These are phyloP conservation scores for Aspergillus uvarum DNA, from an alignment of 2,329 filamentous ascomycete genomes.

Conservation along the genomic window DNA sequence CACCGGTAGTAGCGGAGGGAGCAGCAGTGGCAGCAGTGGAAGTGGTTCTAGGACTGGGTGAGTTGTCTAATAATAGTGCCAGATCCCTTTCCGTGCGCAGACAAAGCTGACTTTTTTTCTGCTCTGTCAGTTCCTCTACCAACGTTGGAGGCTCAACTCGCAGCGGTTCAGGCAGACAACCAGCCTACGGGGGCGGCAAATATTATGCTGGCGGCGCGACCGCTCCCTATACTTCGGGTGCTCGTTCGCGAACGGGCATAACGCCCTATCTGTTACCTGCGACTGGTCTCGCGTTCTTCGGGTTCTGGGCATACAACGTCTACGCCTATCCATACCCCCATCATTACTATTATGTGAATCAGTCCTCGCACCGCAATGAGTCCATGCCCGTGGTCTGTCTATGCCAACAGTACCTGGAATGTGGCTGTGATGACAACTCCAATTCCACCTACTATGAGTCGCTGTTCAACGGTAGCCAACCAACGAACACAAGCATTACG, in stretches of 20 bases:
- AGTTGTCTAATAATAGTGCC: conserved; percentile 5
- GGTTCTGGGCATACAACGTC: conserved; percentile 55
- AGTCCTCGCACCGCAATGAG: conserved; percentile 48
- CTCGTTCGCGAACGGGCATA: conserved; percentile 49
- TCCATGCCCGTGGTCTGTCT: conserved; percentile 56
- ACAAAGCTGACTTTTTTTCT: not conserved
- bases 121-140: conserved; percentile 20
- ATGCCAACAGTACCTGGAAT: conserved; percentile 55
- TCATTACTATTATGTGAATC: conserved; percentile 49
- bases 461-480: conserved; percentile 43
- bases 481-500: conserved; percentile 40
- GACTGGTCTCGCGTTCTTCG: conserved; percentile 50
- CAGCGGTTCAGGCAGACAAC: conserved; percentile 43
- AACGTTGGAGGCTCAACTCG: conserved; percentile 33
- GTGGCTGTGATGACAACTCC: conserved; percentile 57
- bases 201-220: conserved; percentile 58
- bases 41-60: conserved; percentile 22
- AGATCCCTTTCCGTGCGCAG: too few species aligned
- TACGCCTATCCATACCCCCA: conserved; percentile 57
- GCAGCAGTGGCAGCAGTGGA: conserved; percentile 24
- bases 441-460: conserved; percentile 45
- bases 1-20: conserved; percentile 22
- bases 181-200: conserved; percentile 50
- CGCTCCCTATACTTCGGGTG: conserved; percentile 51
- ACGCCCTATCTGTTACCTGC: conserved; percentile 50